Conservation (phyloP, 2,329 filamentous ascomycete species). For the Arthrobotrys megalospora region DNA sequence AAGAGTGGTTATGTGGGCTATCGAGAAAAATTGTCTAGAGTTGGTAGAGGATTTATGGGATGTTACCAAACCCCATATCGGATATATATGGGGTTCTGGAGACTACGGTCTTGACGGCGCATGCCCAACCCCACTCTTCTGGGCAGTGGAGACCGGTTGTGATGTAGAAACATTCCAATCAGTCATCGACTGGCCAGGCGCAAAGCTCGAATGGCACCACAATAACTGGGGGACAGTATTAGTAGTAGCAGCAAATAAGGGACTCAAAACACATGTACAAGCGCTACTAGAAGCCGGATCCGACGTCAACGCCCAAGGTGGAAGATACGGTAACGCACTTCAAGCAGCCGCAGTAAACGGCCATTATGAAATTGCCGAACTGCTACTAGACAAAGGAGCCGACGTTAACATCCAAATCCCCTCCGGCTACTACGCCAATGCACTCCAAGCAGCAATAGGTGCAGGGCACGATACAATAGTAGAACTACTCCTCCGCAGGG, state of each 20-base stretch:
- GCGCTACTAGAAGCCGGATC: not conserved
- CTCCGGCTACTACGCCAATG: not conserved
- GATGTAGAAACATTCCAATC: slow-evolving; percentile 13
- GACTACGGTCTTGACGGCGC: not conserved
- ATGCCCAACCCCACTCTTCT: slow-evolving; percentile 1
- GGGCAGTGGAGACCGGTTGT: not conserved
- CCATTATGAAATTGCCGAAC: not conserved
- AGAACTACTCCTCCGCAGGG: not conserved
- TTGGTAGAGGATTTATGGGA: slow-evolving; percentile 24
- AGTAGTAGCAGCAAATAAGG: not conserved
- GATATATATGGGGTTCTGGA: not conserved
- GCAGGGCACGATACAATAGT: not conserved
- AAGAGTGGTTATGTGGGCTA: slow-evolving; percentile 10
- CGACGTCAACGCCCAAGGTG: not conserved
- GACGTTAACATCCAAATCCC: no score
- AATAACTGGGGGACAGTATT: not conserved
- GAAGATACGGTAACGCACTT: slow-evolving; percentile 1
- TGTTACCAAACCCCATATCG: not conserved
- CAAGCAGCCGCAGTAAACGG: slow-evolving; percentile 11
- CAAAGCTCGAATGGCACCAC: not conserved
- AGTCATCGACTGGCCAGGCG: slow-evolving; percentile 15
- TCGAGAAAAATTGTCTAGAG: slow-evolving; percentile 3
- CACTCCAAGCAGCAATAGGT: slow-evolving; percentile 1
- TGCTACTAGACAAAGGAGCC: slow-evolving; percentile 12
- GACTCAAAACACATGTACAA: not conserved